phyloP scores from a whole-genome alignment of 495 filamentous ascomycete species.

The Lasiosphaeria hispida region DNA sequence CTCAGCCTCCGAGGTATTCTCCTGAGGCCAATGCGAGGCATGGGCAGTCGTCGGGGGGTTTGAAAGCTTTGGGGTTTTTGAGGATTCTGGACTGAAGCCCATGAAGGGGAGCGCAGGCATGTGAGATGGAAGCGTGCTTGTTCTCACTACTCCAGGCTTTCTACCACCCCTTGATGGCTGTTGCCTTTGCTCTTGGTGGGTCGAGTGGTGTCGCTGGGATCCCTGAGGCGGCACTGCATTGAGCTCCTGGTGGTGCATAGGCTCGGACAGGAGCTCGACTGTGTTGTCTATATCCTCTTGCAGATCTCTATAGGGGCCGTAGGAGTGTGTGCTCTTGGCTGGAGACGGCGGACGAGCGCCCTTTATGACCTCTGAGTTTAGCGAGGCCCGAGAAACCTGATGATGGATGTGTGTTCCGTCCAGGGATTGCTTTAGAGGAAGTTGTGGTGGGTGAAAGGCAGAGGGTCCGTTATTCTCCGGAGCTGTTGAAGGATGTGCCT shows the following conservation, averaged over 20 bases:
- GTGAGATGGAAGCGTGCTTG: slow-evolving; percentile 30
- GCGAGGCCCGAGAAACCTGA: slow-evolving; percentile 9
- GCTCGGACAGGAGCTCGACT: slow-evolving; percentile 17
- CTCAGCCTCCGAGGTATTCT: slow-evolving; percentile 9
- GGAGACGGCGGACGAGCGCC: slow-evolving; percentile 14
- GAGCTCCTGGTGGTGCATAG: slow-evolving; percentile 5
- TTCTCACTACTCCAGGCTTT: slow-evolving; percentile 18
- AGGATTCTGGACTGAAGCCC: slow-evolving; percentile 14
- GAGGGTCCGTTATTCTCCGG: slow-evolving; percentile 13
- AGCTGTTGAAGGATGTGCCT: slow-evolving; percentile 15
- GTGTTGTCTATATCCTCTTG: slow-evolving; percentile 19
- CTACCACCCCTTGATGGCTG: not conserved
- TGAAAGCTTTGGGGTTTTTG: slow-evolving; percentile 4
- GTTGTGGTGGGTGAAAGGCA: slow-evolving; percentile 12
- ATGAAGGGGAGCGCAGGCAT: slow-evolving; percentile 30
- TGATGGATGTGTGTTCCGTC: slow-evolving; percentile 14
- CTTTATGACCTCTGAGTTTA: not conserved
- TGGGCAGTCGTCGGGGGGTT: slow-evolving; percentile 11
- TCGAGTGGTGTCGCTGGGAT: not conserved
- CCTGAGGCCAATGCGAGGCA: slow-evolving; percentile 1
- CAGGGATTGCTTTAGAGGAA: slow-evolving; percentile 9
- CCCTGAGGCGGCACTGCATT: not conserved
- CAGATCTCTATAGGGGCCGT: slow-evolving; percentile 19
- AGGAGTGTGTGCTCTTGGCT: slow-evolving; percentile 14
- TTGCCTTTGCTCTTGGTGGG: not conserved